Percentiles rank a stretch among this genome's conserved stretches.
Evolutionary conservation across 2,329 filamentous ascomycete genomes (phyloP).

Genomic region (Biscogniauxia sp.): DNA sequence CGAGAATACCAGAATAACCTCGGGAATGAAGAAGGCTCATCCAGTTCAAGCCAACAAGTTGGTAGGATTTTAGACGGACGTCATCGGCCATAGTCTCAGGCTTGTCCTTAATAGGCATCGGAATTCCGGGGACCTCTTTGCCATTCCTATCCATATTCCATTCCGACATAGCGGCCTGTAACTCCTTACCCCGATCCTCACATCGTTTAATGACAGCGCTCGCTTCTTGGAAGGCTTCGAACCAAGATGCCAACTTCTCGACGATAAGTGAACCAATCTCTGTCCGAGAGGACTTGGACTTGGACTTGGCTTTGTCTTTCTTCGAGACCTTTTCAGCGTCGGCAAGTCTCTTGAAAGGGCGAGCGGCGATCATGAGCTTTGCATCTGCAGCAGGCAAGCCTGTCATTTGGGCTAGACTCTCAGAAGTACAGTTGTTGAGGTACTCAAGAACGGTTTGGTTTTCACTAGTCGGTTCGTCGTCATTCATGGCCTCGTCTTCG

Average conservation of each 20-base stretch:
- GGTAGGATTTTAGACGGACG: constrained; percentile 84
- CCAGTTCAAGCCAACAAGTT: constrained; percentile 94
- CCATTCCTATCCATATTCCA: constrained; percentile 34
- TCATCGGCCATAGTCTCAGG: constrained; percentile 75
- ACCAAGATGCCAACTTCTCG: constrained; percentile 43
- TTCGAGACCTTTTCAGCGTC: constrained; percentile 63
- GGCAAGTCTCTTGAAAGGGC: constrained; percentile 43
- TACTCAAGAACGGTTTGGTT: constrained; percentile 64
- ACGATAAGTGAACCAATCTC: constrained; percentile 34
- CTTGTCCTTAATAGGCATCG: constrained; percentile 56
- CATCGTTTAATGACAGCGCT: constrained; percentile 41
- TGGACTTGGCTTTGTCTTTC: constrained; percentile 31
- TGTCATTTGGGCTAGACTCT: constrained; percentile 80
- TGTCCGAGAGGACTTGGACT: constrained; percentile 28
- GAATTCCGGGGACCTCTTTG: constrained; percentile 33
- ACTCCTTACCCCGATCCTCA: constrained; percentile 43
- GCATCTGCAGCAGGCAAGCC: constrained; percentile 69
- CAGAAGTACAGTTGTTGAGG: constrained; percentile 74
- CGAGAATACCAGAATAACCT: constrained; percentile 82
- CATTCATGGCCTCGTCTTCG: constrained; percentile 2
- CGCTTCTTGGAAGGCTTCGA: constrained; percentile 45
- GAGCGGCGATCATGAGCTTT: constrained; percentile 41
- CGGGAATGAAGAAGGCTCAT: constrained; percentile 78
- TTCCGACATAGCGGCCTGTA: constrained; percentile 26
- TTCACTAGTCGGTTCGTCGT: not conserved